A percentile compares a stretch with the other conserved stretches of the same genome.
phyloP scores from a whole-genome alignment of 1,284 basidiomycete species.

The Inonotus obliquus region DNA sequence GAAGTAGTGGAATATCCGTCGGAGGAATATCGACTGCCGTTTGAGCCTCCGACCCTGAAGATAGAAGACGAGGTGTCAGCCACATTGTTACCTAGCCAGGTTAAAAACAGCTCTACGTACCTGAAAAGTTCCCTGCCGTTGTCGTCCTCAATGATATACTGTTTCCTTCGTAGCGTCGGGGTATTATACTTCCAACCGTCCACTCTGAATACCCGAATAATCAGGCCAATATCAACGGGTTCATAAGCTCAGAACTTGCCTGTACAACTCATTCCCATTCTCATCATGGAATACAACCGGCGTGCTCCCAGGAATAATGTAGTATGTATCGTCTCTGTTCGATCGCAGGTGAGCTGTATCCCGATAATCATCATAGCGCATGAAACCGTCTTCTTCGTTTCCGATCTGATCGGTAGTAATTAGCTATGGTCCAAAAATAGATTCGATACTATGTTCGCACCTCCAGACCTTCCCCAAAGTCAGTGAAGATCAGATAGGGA shows the following conservation, averaged over 20 bases:
- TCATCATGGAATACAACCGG: slow-evolving; percentile 20
- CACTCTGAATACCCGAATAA: slow-evolving; percentile 25
- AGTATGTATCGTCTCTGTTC: slow-evolving; percentile 17
- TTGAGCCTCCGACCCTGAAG: background rate
- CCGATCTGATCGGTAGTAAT: slow-evolving; percentile 16
- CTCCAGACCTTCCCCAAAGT: slow-evolving; percentile 19
- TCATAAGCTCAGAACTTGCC: slow-evolving; percentile 1
- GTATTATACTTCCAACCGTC: slow-evolving; percentile 27
- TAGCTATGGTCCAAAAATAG: background rate
- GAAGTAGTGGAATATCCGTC: slow-evolving; percentile 1
- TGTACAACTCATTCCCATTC: slow-evolving; percentile 15
- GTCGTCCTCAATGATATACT: slow-evolving; percentile 66
- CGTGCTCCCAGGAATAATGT: slow-evolving; percentile 19
- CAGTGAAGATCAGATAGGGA: slow-evolving; percentile 20
- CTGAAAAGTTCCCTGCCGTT: slow-evolving; percentile 61
- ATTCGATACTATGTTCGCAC: slow-evolving; percentile 3
- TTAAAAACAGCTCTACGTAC: slow-evolving; percentile 32
- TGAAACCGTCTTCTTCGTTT: slow-evolving; percentile 24
- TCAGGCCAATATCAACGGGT: background rate
- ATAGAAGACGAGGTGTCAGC: background rate
- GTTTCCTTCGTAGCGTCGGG: slow-evolving; percentile 63
- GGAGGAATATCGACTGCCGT: background rate
- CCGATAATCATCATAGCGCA: slow-evolving; percentile 24
- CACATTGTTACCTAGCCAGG: background rate
- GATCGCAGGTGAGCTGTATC: slow-evolving; percentile 14